Base-by-base conservation (phyloP, 352 stramenopile genomes). In the Pythium utonaiense region DNA sequence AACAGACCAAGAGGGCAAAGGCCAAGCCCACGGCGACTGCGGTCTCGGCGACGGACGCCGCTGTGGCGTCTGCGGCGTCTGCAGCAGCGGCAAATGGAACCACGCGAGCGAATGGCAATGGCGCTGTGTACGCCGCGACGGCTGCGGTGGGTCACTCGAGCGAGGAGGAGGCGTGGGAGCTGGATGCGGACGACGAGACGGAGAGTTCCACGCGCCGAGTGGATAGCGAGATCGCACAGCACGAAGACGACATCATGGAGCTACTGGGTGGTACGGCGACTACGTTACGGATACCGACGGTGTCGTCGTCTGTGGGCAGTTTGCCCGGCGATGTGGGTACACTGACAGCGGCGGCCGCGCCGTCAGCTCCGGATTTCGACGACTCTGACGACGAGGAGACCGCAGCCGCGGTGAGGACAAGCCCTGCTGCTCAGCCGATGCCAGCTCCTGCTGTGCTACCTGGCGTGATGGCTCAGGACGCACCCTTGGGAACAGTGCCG, bases 161-260 rank as follows among this genome's bases (percentile, higher is more conserved):
- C 45, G 61, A 63, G 40, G 61, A 44, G 1, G 44, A 48, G 1
- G 60, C 25, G 27, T 62, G 47, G 53, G 52, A 55, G 51, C 24
- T 66, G 41, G 34, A 56, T 30, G 36, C 38, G 1, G 44, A 17
- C 25, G 49, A 17, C 33, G 53, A 31, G n/a, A 13, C 10, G 14
- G 60, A 25, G 34, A 16, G 8, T 6, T 19, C 48, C 16, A 21
- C 25, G 16, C 55, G 22, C 27, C 62, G 45, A 33, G 56, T 67
- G 38, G 66, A 73, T 17, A 61, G 69, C 38, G 78, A 88, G 54
- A 85, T 89, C 60, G 62, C 45, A 24, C 71, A 77, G 44, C 79
- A 88, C 42, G 80, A 89, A 53, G 75, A 89, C 16, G 73, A 86
- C 13, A 62, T 89, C 8, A 55, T 85, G 49, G 65, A 68, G 25